Evolutionary conservation across 2,329 filamentous ascomycete genomes (phyloP).

Genomic region (Clarireedia sp.): DNA sequence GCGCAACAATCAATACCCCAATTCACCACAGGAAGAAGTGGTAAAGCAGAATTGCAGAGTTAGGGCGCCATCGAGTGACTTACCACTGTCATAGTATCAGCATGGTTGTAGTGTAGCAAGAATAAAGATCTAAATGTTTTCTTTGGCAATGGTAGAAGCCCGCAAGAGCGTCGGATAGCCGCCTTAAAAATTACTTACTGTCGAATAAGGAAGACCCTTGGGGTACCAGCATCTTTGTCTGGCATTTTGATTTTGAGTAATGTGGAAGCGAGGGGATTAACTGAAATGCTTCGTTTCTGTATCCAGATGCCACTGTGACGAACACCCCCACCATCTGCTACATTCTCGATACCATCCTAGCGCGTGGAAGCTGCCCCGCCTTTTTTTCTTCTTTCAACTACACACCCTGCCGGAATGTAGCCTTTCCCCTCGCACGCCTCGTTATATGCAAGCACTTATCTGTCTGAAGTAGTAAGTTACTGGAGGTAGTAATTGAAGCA

Average conservation of each 20-base stretch:
- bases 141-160: neutral
- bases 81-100: slow-evolving; percentile 8
- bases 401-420: no score
- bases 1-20: no score
- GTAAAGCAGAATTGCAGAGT: neutral
- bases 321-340: no score
- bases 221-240: slow-evolving; percentile 31
- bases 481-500: no score
- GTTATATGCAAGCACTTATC: no score
- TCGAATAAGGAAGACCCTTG: slow-evolving; percentile 35
- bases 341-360: no score
- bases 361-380: no score
- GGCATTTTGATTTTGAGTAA: slow-evolving; percentile 29
- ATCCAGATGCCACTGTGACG: no score
- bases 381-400: no score
- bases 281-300: neutral
- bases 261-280: neutral
- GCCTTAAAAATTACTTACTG: slow-evolving; percentile 22
- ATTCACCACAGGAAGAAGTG: neutral
- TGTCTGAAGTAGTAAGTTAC: no score
- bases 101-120: neutral
- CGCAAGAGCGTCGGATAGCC: neutral
- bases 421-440: no score
- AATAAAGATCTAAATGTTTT: neutral
- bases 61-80: neutral